phyloP scores from a whole-genome alignment of 805 yeast species.

The Zygosaccharomyces rouxii region DNA sequence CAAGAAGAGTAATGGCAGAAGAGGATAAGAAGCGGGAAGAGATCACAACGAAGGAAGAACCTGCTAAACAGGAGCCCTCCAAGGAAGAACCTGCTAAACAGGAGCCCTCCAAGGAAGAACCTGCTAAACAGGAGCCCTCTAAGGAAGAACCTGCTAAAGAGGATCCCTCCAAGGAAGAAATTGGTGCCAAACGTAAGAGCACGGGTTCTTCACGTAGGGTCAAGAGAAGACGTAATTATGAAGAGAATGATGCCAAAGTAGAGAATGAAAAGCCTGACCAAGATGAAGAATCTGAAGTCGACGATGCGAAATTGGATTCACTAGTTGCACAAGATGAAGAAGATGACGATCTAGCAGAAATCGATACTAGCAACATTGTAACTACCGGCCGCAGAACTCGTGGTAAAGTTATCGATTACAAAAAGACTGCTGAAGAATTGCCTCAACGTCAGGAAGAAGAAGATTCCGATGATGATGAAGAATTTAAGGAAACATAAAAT shows the following conservation, averaged over 20 bases:
- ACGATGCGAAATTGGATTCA: slow-evolving; percentile 49
- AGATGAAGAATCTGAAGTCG: slow-evolving; percentile 44
- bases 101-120: slow-evolving; percentile 18
- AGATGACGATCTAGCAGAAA: slow-evolving; percentile 75
- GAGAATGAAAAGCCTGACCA: slow-evolving; percentile 36
- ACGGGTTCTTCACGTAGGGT: not conserved
- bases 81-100: not conserved
- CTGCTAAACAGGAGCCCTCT: slow-evolving; percentile 13
- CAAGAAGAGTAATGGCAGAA: slow-evolving; percentile 3
- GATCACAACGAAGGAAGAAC: not conserved
- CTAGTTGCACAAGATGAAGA: slow-evolving; percentile 51
- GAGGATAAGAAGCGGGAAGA: slow-evolving; percentile 8
- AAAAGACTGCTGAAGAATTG: slow-evolving; percentile 71
- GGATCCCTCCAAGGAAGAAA: slow-evolving; percentile 19
- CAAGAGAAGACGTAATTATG: slow-evolving; percentile 48
- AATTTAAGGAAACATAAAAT: slow-evolving; percentile 21
- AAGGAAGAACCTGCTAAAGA: slow-evolving; percentile 16
- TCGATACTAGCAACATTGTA: slow-evolving; percentile 78
- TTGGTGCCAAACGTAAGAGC: slow-evolving; percentile 14
- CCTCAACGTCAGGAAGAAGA: slow-evolving; percentile 46
- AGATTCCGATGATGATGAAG: slow-evolving; percentile 42
- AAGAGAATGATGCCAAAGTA: slow-evolving; percentile 58
- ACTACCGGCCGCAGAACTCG: slow-evolving; percentile 85
- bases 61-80: slow-evolving; percentile 3
- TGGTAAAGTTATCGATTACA: slow-evolving; percentile 81